These are phyloP conservation scores for Trametes polyzona DNA, from an alignment of 1,284 basidiomycete genomes.

Conservation along the genomic window DNA sequence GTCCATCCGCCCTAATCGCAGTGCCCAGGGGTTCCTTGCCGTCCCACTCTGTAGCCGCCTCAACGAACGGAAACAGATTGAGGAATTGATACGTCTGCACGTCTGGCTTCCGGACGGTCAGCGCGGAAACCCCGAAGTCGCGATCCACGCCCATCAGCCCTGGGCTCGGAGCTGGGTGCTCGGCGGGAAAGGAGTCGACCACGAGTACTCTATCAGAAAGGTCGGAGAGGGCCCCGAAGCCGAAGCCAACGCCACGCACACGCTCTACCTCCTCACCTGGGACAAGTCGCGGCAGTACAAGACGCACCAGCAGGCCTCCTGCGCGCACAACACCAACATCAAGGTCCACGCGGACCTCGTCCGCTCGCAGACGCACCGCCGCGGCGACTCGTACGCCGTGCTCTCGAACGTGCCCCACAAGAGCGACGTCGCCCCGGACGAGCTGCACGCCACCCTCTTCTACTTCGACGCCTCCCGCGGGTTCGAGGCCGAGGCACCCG, in stretches of 20 bases:
- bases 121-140: neutral
- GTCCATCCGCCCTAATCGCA: neutral
- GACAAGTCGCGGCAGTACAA: neutral
- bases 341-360: neutral
- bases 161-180: neutral
- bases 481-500: neutral
- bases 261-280: neutral
- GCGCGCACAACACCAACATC: neutral
- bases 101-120: neutral
- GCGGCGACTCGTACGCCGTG: neutral
- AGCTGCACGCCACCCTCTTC: neutral
- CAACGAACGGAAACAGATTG: neutral
- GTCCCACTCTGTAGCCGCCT: neutral
- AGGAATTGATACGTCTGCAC: neutral
- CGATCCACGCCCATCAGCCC: neutral
- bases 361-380: neutral
- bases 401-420: neutral
- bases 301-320: neutral
- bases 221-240: neutral
- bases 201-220: neutral
- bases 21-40: neutral
- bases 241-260: neutral
- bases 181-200: neutral
- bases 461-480: neutral
- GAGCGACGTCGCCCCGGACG: neutral